Evolutionary conservation across 169 alveolate species (phyloP).

Genomic region (Eimeria necatrix): DNA sequence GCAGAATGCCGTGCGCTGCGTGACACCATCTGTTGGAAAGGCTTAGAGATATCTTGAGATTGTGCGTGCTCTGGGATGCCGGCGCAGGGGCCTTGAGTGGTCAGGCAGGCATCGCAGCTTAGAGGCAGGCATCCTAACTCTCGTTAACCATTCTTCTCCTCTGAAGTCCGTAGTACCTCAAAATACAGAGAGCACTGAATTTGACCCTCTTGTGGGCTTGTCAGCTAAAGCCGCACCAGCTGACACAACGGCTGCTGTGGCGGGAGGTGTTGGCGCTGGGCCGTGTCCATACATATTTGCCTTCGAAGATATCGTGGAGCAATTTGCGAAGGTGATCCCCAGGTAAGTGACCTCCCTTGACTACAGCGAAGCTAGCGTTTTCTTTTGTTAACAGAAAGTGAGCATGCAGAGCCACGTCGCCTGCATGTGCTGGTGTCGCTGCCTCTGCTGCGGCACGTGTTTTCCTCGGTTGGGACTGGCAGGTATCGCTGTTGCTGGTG

Average conservation of each 20-base stretch:
- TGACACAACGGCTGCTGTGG: neutral
- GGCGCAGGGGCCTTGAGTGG: constrained; percentile 31
- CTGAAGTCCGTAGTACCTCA: neutral
- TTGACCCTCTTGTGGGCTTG: neutral
- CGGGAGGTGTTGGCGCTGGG: neutral
- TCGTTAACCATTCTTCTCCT: constrained; percentile 27
- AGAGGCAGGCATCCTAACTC: constrained; percentile 29
- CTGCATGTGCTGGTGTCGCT: neutral
- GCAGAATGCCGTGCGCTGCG: neutral
- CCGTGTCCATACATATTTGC: constrained; percentile 29
- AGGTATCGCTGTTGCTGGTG: neutral
- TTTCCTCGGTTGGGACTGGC: neutral
- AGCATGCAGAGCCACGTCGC: too few relatives aligned
- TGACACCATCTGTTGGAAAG: neutral
- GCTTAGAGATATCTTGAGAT: neutral
- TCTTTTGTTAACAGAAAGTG: too few relatives aligned
- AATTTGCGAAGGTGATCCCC: neutral
- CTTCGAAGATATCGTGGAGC: constrained; percentile 25
- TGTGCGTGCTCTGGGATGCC: constrained; percentile 7
- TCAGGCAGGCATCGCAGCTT: constrained; percentile 19
- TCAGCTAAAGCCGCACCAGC: neutral
- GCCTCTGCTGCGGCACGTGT: constrained; percentile 22
- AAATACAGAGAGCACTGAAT: neutral
- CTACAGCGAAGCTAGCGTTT: too few relatives aligned
- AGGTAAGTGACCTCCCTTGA: neutral